Evolutionary conservation across 2,329 filamentous ascomycete genomes (phyloP), one percentile per base, ranked within the genome.

Genomic region (Verruconis gallopava): DNA sequence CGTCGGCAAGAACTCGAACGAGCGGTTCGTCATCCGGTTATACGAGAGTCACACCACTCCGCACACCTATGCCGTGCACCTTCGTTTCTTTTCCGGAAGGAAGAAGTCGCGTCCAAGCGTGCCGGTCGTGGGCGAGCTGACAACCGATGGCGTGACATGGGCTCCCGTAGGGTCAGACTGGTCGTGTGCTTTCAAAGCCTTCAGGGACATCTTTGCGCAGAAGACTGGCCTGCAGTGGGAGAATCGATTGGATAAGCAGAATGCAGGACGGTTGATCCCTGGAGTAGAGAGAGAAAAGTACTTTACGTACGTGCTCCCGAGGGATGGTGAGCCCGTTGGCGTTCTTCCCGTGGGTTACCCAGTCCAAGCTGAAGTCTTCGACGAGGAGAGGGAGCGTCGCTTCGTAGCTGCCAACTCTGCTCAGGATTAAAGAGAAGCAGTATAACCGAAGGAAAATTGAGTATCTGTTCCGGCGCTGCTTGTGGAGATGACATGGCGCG

Each of bases 21-120:
- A 85, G 51, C 73, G 70, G 22, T 78, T 14, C 30, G 17, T 36
- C 11, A 21, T 44, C 5, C 25, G 42, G 19, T 12, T 44, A 75
- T 83, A 76, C 61, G 75, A 85, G 56, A 80, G 77, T 4, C 67
- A 74, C 46, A 62, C 68, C 9, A 59, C 61, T 12, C 79, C 79
- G 0, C 65, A 63, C 45, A 68, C 72, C 0, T 86, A 84, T 60
- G 71, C 69, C 48, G 72, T 75, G 36, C 72, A 72, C 5, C 68
- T 50, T 25, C 49, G 50, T 17, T 51, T 36, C 12, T 30, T n/a
- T 15, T 25, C 11, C 21, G 20, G 13, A 18, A 19, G 18, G 33
- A 43, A 6, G 34, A 21, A 4, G 17, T 13, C 2, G 21, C 12
- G 2, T 21, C 35, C 19, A 17, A 30, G 34, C n/a, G 36, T 9